phyloP scores from a whole-genome alignment of 805 yeast genomes.

The Candida tammaniensis region DNA sequence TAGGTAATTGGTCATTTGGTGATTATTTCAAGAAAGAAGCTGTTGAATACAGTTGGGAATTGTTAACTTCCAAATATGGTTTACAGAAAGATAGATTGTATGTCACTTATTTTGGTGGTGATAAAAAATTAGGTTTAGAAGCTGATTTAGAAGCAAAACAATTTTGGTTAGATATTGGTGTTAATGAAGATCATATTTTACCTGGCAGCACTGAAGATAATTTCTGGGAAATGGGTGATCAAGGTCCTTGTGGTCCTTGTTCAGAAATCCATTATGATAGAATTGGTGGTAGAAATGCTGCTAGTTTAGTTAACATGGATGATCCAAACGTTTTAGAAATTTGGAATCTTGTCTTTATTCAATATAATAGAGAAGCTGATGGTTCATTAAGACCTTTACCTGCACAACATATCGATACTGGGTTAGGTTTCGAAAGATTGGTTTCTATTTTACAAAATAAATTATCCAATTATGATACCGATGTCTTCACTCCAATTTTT shows the following conservation, averaged over 20 bases:
- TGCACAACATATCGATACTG: slow-evolving; percentile 95
- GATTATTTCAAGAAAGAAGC: slow-evolving; percentile 98
- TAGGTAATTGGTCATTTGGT: slow-evolving; percentile 99
- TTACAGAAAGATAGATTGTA: slow-evolving; percentile 77
- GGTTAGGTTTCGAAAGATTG: slow-evolving; percentile 97
- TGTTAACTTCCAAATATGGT: slow-evolving; percentile 82
- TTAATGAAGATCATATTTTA: slow-evolving; percentile 84
- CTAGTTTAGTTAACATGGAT: slow-evolving; percentile 86
- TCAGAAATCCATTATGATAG: slow-evolving; percentile 97
- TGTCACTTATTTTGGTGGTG: slow-evolving; percentile 97
- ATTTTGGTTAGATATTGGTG: slow-evolving; percentile 85
- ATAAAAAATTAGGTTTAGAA: slow-evolving; percentile 71
- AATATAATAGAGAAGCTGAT: slow-evolving; percentile 91
- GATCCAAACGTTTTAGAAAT: slow-evolving; percentile 97
- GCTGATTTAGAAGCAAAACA: slow-evolving; percentile 94
- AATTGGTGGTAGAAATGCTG: slow-evolving; percentile 97
- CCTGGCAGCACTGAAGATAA: slow-evolving; percentile 91
- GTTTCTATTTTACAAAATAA: slow-evolving; percentile 92
- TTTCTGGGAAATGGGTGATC: slow-evolving; percentile 99
- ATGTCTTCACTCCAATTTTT: slow-evolving; percentile 90
- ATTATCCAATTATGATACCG: slow-evolving; percentile 93
- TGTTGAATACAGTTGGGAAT: slow-evolving; percentile 83
- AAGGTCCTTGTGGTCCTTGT: slow-evolving; percentile 99
- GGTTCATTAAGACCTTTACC: slow-evolving; percentile 80
- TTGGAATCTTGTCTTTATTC: slow-evolving; percentile 97